Conservation (phyloP, 1,139 yeast genomes). For the Lodderomyces oxycetoniae region DNA sequence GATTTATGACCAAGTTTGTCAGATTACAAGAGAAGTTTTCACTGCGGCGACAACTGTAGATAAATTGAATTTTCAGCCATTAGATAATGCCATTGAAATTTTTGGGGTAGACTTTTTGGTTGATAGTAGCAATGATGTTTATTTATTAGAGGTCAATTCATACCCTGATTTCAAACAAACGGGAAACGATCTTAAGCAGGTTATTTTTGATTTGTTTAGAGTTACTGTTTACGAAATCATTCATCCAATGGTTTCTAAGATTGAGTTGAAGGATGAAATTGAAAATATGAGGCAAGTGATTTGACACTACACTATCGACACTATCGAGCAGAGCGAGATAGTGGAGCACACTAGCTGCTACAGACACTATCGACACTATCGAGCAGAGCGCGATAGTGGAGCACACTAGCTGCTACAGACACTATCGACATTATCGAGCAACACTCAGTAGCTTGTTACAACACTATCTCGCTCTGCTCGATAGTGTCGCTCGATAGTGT, state of each 20-base stretch:
- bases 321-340: too few species aligned
- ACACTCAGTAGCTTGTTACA: too few species aligned
- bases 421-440: too few species aligned
- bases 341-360: too few species aligned
- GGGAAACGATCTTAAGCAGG: slow-evolving; percentile 62
- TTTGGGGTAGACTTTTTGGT: slow-evolving; percentile 87
- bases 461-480: too few species aligned
- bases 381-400: too few species aligned
- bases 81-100: slow-evolving; percentile 75
- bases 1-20: slow-evolving; percentile 54
- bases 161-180: slow-evolving; percentile 97
- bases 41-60: slow-evolving; percentile 79
- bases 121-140: slow-evolving; percentile 49
- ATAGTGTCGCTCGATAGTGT: too few species aligned
- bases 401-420: too few species aligned
- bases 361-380: too few species aligned
- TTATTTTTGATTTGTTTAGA: slow-evolving; percentile 60
- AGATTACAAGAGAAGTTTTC: slow-evolving; percentile 66
- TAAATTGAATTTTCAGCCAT: slow-evolving; percentile 83
- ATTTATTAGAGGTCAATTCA: slow-evolving; percentile 79
- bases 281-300: background rate
- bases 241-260: slow-evolving; percentile 17
- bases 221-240: slow-evolving; percentile 30
- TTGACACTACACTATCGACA: background rate
- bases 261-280: background rate